Percentiles rank a stretch among this genome's conserved stretches.
Evolutionary conservation across 163 green algal species (phyloP).

Genomic region (Coccomyxa subellipsoidea): DNA sequence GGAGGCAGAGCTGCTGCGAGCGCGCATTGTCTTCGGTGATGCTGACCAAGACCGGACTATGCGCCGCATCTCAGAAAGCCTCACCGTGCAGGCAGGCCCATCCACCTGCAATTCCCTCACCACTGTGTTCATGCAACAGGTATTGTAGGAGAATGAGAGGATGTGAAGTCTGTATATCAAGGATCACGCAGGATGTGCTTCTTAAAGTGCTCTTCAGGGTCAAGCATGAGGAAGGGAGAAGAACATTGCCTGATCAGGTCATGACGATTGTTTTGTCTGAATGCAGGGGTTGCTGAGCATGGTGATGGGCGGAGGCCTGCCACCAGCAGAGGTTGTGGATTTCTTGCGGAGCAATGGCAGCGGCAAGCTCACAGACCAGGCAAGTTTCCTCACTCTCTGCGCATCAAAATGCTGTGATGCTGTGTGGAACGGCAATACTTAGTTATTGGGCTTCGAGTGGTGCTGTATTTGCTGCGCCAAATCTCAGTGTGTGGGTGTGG

Average conservation of each 20-base stretch:
- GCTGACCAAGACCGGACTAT: slow-evolving; percentile 31
- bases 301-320: slow-evolving; percentile 8
- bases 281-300: slow-evolving; percentile 25
- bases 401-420: too few relatives aligned
- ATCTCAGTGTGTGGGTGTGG: too few relatives aligned
- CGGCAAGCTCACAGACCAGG: not conserved
- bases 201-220: too few relatives aligned
- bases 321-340: not conserved
- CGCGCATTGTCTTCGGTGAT: slow-evolving; percentile 38
- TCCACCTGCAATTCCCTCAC: not conserved
- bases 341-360: not conserved
- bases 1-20: slow-evolving; percentile 34
- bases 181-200: too few relatives aligned
- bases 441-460: too few relatives aligned
- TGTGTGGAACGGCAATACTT: too few relatives aligned
- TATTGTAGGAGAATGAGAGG: not conserved
- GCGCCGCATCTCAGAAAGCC: slow-evolving; percentile 18
- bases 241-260: too few relatives aligned
- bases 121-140: not conserved
- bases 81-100: slow-evolving; percentile 1
- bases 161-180: too few relatives aligned
- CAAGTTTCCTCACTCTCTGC: not conserved
- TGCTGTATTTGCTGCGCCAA: too few relatives aligned
- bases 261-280: not conserved
- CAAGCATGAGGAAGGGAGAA: not conserved